Evolutionary conservation across 345 rosid genomes (phyloP), one percentile per base, ranked within the genome.

Genomic region (Salix brachista): DNA sequence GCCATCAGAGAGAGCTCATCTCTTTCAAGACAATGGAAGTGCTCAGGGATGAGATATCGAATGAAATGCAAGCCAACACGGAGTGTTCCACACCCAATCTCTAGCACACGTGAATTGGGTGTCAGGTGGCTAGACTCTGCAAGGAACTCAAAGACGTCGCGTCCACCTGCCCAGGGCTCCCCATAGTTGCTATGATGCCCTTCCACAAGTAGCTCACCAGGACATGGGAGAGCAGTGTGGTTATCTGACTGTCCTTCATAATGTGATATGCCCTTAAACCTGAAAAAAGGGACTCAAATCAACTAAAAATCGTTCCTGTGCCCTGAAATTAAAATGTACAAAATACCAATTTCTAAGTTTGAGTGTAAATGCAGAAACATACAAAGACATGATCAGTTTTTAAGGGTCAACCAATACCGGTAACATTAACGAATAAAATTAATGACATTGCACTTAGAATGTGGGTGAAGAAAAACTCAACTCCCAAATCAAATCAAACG

Each of bases 151-250:
- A 95, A 93, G 74, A 95, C 93, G 34, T 95, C 98, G 23, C 93
- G 87, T 37, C 99, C 99, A 79, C 97, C 98, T 0, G 96, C 97
- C 99, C 99, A 95, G 2, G 98, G 98, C 77, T 95, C 99, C 77
- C 98, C 98, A 14, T 95, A 95, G 83, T 95, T 88, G 83, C 99
- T 91, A 67, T 95, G 99, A 78, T 95, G 99, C 87, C 90, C 88
- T 72, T 95, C 99, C 5, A 95, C 93, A 0, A 95, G 93, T 54
- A 95, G 97, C 88, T 89, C 97, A 17, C 98, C 92, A 1, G 94
- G 96, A 81, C 99, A 95, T 19, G 93, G 97, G 64, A 95, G 84
- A 69, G 91, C 88, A 6, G 96, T 93, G 77, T 86, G 92, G 84
- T 90, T 91, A 58, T 46, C 80, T 30, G 85, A 75, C 67, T 85